Conservation (phyloP, 371 early-diverging fungal genomes). For the Mucor racemosus region DNA sequence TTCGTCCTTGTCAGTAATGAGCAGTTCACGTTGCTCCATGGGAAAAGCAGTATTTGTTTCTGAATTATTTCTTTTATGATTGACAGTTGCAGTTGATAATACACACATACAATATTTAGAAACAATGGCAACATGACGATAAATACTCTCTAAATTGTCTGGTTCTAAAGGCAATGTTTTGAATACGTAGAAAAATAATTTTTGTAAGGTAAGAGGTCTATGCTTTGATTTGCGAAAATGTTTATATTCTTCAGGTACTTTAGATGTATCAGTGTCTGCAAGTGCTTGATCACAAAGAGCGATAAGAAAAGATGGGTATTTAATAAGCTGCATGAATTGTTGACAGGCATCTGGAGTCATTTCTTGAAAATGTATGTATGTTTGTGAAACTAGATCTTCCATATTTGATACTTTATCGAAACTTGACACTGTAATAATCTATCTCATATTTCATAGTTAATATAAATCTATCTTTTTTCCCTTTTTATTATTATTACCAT, state of each 20-base stretch:
- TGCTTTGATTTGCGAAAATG: conserved; percentile 13
- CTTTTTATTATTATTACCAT: conserved; percentile 14
- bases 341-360: conserved; percentile 19
- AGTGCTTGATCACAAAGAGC: conserved; percentile 23
- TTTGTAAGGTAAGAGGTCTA: conserved; percentile 20
- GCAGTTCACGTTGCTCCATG: conserved; percentile 11
- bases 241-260: background rate
- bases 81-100: conserved; percentile 15
- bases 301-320: conserved; percentile 25
- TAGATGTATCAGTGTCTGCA: conserved; percentile 19
- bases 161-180: conserved; percentile 14
- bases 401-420: conserved; percentile 6
- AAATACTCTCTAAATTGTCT: conserved; percentile 7
- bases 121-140: conserved; percentile 23
- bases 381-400: conserved; percentile 10
- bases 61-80: conserved; percentile 13
- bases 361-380: conserved; percentile 10
- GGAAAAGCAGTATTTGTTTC: conserved; percentile 22
- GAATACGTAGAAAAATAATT: conserved; percentile 23
- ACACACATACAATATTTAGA: conserved; percentile 28
- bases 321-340: conserved; percentile 21
- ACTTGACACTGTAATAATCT: conserved; percentile 24
- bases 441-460: background rate
- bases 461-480: background rate
- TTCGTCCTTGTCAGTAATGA: conserved; percentile 15